phyloP scores from a whole-genome alignment of 2,329 filamentous ascomycete species.

The Pyricularia sp. region DNA sequence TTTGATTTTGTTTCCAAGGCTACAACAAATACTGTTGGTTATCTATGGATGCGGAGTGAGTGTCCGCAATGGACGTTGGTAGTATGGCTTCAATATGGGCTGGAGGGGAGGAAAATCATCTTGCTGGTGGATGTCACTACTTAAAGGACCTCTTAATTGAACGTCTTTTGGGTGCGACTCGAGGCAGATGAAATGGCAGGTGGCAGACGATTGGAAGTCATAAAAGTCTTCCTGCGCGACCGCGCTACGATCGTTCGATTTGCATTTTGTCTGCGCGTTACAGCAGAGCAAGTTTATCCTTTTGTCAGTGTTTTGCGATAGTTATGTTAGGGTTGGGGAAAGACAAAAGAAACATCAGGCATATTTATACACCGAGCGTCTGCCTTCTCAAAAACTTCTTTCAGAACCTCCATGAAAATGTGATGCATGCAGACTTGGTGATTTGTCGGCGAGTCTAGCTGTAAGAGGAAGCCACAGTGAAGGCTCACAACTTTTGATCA shows the following conservation, averaged over 20 bases:
- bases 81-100: not conserved
- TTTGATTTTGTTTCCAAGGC: not conserved
- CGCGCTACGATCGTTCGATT: not conserved
- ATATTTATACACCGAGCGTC: not conserved
- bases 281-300: not conserved
- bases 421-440: not conserved
- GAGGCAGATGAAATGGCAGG: not conserved
- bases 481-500: too few relatives aligned
- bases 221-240: not conserved
- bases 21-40: not conserved
- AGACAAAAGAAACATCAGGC: slow-evolving; percentile 1
- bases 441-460: too few relatives aligned
- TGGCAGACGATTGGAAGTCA: not conserved
- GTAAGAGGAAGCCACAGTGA: too few relatives aligned
- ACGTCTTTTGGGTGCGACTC: not conserved
- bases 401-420: not conserved
- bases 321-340: not conserved
- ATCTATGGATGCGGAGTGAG: not conserved
- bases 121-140: not conserved
- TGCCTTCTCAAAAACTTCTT: not conserved
- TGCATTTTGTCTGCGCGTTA: not conserved
- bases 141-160: not conserved
- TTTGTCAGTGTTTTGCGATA: not conserved
- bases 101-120: not conserved
- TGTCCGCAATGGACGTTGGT: not conserved